phyloP scores from a whole-genome alignment of 345 rosid genomes.

The Aegle marmelos region DNA sequence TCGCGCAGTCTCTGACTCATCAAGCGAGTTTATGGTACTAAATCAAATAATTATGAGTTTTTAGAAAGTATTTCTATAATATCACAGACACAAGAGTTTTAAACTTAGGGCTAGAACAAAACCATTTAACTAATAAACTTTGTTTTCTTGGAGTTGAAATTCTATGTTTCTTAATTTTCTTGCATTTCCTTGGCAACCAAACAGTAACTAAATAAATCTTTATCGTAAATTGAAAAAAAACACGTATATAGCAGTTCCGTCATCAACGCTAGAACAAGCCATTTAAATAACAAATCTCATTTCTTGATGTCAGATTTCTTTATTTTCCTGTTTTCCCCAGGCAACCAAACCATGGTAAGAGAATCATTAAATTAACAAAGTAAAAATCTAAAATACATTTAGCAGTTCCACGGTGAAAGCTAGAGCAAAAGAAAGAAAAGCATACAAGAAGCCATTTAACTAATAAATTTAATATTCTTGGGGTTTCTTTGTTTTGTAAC shows the following conservation, averaged over 20 bases:
- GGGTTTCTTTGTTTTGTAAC: too few species aligned
- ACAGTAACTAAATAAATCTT: not conserved
- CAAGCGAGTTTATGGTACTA: conserved; percentile 43
- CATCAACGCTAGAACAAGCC: too few species aligned
- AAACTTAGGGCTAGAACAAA: not conserved
- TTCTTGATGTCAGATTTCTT: not conserved
- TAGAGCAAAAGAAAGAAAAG: too few species aligned
- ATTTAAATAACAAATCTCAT: too few species aligned
- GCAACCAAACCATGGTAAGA: not conserved
- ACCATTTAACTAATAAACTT: not conserved
- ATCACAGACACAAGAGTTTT: not conserved
- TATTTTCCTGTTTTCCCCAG: not conserved
- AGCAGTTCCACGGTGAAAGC: too few species aligned
- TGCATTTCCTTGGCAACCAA: conserved; percentile 11
- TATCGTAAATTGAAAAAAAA: too few species aligned
- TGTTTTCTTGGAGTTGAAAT: not conserved
- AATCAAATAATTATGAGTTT: conserved; percentile 14
- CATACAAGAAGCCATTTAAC: too few species aligned
- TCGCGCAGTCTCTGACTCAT: conserved; percentile 75
- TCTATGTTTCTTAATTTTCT: not conserved
- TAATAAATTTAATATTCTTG: too few species aligned
- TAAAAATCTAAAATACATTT: too few species aligned
- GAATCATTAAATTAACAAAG: not conserved
- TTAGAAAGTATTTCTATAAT: not conserved
- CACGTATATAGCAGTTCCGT: too few species aligned